phyloP scores from a whole-genome alignment of 768 basidiomycete genomes.

The Leucosporidium yakuticum region DNA sequence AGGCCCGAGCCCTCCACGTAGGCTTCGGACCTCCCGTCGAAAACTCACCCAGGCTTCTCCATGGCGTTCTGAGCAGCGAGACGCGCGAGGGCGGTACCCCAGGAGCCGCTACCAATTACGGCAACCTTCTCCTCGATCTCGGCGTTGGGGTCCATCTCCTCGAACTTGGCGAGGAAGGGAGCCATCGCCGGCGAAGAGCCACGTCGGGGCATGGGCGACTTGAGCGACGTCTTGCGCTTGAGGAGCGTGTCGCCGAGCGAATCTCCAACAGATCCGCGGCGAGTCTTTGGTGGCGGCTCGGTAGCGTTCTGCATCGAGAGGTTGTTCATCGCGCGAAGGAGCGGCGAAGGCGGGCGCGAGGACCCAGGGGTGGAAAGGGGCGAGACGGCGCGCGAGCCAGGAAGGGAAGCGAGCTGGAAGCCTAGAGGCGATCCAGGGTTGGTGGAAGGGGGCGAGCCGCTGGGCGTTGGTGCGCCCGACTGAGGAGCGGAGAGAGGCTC shows the following conservation, averaged over 20 bases:
- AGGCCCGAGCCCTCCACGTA: slow-evolving; percentile 6
- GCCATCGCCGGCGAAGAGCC: slow-evolving; percentile 28
- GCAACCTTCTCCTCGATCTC: slow-evolving; percentile 24
- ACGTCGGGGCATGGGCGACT: slow-evolving; percentile 18
- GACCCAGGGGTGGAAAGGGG: slow-evolving; percentile 30
- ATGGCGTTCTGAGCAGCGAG: slow-evolving; percentile 31
- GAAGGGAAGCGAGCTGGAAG: slow-evolving; percentile 26
- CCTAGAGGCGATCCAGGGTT: slow-evolving; percentile 13
- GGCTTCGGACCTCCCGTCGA: slow-evolving; percentile 4
- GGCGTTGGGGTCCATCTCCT: slow-evolving; percentile 25
- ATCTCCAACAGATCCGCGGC: not conserved
- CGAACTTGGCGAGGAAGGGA: slow-evolving; percentile 35
- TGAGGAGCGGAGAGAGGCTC: not conserved
- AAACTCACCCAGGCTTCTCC: slow-evolving; percentile 25
- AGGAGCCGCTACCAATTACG: slow-evolving; percentile 30
- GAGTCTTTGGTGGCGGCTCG: not conserved
- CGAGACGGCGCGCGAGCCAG: slow-evolving; percentile 27
- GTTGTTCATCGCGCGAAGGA: slow-evolving; percentile 29
- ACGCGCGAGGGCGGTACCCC: slow-evolving; percentile 33
- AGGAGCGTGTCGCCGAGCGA: not conserved
- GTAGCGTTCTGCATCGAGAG: slow-evolving; percentile 23
- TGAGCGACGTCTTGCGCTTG: slow-evolving; percentile 33
- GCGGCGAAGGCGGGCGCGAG: slow-evolving; percentile 33
- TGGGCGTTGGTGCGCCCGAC: slow-evolving; percentile 4
- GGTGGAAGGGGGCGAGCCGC: slow-evolving; percentile 1